Evolutionary conservation across 2,329 filamentous ascomycete species (phyloP).

Genomic region (Botryotinia convoluta): DNA sequence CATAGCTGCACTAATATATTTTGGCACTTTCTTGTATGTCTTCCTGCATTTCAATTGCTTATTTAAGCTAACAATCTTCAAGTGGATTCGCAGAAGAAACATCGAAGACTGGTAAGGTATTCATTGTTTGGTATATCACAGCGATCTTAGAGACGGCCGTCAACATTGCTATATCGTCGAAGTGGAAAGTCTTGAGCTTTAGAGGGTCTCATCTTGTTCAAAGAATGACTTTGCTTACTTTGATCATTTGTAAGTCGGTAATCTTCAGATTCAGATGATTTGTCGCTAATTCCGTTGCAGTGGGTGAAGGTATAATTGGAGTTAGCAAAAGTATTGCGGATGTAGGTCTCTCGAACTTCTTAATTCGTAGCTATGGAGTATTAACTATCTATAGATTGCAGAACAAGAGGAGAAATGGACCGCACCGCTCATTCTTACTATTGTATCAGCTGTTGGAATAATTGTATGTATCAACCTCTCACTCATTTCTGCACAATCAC

Average conservation of each 20-base stretch:
- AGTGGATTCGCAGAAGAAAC: constrained; percentile 1
- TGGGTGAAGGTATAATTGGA: constrained; percentile 33
- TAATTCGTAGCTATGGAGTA: not conserved
- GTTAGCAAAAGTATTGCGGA: constrained; percentile 29
- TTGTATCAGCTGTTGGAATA: constrained; percentile 14
- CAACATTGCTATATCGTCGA: constrained; percentile 30
- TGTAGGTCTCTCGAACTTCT: constrained; percentile 16
- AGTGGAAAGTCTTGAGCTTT: constrained; percentile 46
- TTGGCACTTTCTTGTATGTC: constrained; percentile 27
- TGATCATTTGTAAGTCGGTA: constrained; percentile 46
- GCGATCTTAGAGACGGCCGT: constrained; percentile 28
- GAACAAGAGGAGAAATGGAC: constrained; percentile 1
- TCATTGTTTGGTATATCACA: constrained; percentile 28
- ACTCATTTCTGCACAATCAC: not conserved
- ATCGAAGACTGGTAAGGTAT: not conserved
- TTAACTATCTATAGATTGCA: constrained; percentile 4
- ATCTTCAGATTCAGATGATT: not conserved
- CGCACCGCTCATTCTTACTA: not conserved
- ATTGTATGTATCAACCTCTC: not conserved
- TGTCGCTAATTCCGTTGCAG: constrained; percentile 3
- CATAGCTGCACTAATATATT: constrained; percentile 30
- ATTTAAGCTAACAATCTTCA: not conserved
- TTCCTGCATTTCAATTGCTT: too few species aligned
- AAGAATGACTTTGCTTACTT: constrained; percentile 55
- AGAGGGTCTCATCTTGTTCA: constrained; percentile 57